Conservation (phyloP, 805 yeast genomes). For the Isabelozyma heimii region DNA sequence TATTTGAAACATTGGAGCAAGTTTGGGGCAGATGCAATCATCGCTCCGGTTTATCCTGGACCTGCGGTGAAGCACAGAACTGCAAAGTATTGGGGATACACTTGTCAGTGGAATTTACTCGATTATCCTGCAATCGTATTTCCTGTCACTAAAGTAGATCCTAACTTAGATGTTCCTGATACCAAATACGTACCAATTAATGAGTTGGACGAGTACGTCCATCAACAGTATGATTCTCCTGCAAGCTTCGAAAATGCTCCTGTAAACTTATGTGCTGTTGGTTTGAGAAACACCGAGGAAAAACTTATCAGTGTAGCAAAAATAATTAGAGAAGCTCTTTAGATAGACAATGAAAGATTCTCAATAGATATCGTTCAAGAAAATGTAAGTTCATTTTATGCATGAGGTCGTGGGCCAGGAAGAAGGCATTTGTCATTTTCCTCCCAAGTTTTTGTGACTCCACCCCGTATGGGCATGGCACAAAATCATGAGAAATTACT, state of each 20-base stretch:
- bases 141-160: conserved; percentile 13
- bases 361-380: background rate
- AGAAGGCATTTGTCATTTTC: too few species aligned
- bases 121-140: conserved; percentile 16
- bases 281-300: conserved; percentile 16
- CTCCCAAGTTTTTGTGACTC: too few species aligned
- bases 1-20: conserved; percentile 12
- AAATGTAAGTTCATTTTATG: background rate
- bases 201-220: conserved; percentile 8
- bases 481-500: too few species aligned
- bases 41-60: conserved; percentile 15
- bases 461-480: too few species aligned
- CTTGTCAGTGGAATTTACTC: conserved; percentile 15
- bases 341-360: background rate
- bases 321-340: background rate
- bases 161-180: conserved; percentile 8
- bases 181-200: conserved; percentile 11
- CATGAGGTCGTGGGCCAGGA: too few species aligned
- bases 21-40: conserved; percentile 6
- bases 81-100: conserved; percentile 19
- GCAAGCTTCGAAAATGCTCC: conserved; percentile 13
- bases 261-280: conserved; percentile 14
- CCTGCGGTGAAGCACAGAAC: conserved; percentile 14
- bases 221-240: conserved; percentile 13
- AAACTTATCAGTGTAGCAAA: conserved; percentile 13